Evolutionary conservation across 192 early-diverging fungal species (phyloP), one percentile per base, ranked within the genome.

Genomic region (Umbelopsis vinacea): DNA sequence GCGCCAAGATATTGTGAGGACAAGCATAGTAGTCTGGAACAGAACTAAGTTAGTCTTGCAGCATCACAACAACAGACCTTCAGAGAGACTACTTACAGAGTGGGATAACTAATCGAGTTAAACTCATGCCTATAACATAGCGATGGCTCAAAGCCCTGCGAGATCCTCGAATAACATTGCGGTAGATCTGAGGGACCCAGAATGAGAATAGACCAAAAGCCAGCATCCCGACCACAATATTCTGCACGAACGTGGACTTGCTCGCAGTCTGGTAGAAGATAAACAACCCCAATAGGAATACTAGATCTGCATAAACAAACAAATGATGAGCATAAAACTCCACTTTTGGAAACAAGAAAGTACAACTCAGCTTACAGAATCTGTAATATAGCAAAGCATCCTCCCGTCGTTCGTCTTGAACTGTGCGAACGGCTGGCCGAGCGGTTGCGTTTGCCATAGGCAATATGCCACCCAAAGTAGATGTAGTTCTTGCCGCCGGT

Each of bases 171-270:
- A 74, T 79, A 21, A 89, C 83, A 63, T 92, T 93, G 74, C 90
- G 84, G 29, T 85, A 76, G 52, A 92, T 92, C 67, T 95, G 93
- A n/a, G 93, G 93, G 14, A 92, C 76, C 93, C 93, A 95, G 79
- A 89, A 91, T 3, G 91, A 92, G 77, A 84, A 90, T 37, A 88
- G 68, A 2, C 70, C 60, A 14, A 87, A 70, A 10, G 86, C 78
- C 33, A 84, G 63, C 52, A 83, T 47, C 6, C 66, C 66, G 35
- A 88, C 74, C 72, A 83, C 74, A 38, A 84, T 35, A 66, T 85
- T 75, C 67, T 83, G 82, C 11, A 87, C 69, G 69, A 70, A 74
- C 14, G 86, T 74, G 37, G 84, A 86, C 33, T 74, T 73, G 11
- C 79, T 76, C 6, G 87, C 74, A 26, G 85, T 89, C 38, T 85